Percentiles rank a stretch among this genome's conserved stretches.
Evolutionary conservation across 2,329 filamentous ascomycete genomes (phyloP).

Genomic region (Parafenestella ontariensis): DNA sequence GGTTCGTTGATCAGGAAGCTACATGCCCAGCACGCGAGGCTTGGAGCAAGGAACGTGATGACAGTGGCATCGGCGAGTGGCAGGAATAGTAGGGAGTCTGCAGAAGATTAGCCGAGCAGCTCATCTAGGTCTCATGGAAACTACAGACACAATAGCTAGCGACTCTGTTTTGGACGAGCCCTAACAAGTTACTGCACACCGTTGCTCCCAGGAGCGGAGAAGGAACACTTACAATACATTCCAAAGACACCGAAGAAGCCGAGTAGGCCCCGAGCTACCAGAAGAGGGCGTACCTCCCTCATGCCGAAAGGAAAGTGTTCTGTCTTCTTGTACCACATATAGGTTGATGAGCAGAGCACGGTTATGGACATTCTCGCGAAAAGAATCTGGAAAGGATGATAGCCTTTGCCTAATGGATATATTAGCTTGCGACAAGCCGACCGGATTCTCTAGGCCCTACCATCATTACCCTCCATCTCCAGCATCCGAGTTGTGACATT

Average conservation of each 20-base stretch:
- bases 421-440: not conserved
- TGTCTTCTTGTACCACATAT: slow-evolving; percentile 75
- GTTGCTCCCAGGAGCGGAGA: slow-evolving; percentile 30
- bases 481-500: slow-evolving; percentile 80
- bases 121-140: not conserved
- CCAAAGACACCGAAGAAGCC: slow-evolving; percentile 82
- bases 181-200: slow-evolving; percentile 5
- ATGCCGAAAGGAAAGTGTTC: slow-evolving; percentile 75
- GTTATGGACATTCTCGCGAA: slow-evolving; percentile 83
- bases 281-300: slow-evolving; percentile 69
- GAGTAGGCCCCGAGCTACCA: slow-evolving; percentile 71
- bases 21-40: slow-evolving; percentile 80
- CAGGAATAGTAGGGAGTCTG: slow-evolving; percentile 75
- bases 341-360: slow-evolving; percentile 67
- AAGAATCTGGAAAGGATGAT: slow-evolving; percentile 81
- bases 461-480: slow-evolving; percentile 71
- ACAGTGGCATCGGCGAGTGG: slow-evolving; percentile 88
- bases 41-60: slow-evolving; percentile 84
- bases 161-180: slow-evolving; percentile 1
- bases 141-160: not conserved
- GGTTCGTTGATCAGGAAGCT: slow-evolving; percentile 77
- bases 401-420: slow-evolving; percentile 58
- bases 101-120: slow-evolving; percentile 11
- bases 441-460: slow-evolving; percentile 17
- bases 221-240: slow-evolving; percentile 66